A percentile compares a stretch with the other conserved stretches of the same genome.
Evolutionary conservation across 352 stramenopile species (phyloP).

Genomic region (Pythium utonaiense): DNA sequence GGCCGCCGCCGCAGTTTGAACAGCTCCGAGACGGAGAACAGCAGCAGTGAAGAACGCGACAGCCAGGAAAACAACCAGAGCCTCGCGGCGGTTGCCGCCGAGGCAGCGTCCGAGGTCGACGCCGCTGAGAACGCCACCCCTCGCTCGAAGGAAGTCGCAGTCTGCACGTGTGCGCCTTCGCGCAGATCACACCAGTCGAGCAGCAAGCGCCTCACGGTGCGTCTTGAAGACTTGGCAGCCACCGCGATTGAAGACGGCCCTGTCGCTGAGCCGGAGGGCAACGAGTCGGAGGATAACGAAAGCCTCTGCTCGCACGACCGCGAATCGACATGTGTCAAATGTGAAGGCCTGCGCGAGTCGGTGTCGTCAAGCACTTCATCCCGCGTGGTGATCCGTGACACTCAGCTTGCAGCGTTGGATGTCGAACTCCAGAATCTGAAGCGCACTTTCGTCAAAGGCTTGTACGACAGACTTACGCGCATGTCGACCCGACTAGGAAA

Average conservation of each 20-base stretch:
- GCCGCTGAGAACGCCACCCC: constrained; percentile 1
- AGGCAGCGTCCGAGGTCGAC: constrained; percentile 11
- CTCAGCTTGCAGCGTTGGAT: constrained; percentile 65
- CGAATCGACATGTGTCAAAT: constrained; percentile 22
- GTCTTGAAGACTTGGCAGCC: constrained; percentile 17
- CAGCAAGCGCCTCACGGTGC: constrained; percentile 24
- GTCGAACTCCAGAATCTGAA: constrained; percentile 58
- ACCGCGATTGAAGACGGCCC: constrained; percentile 12
- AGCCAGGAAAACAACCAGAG: constrained; percentile 15
- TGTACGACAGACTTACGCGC: constrained; percentile 48
- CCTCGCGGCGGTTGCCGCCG: constrained; percentile 1
- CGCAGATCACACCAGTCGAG: constrained; percentile 21
- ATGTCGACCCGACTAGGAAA: constrained; percentile 29
- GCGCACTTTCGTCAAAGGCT: constrained; percentile 56
- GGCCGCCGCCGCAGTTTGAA: constrained; percentile 22
- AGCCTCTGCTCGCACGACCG: constrained; percentile 46
- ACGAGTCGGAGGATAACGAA: constrained; percentile 27
- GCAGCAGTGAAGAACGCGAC: constrained; percentile 21
- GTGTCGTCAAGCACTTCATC: constrained; percentile 37
- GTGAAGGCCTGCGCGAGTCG: constrained; percentile 14
- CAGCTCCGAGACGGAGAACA: constrained; percentile 20
- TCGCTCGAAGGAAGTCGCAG: not conserved
- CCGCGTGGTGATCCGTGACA: constrained; percentile 54
- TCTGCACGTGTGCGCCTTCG: constrained; percentile 12
- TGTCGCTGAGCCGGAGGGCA: constrained; percentile 26